Evolutionary conservation across 106 monocot species (phyloP).

Genomic region (Dactylorhiza incarnata): DNA sequence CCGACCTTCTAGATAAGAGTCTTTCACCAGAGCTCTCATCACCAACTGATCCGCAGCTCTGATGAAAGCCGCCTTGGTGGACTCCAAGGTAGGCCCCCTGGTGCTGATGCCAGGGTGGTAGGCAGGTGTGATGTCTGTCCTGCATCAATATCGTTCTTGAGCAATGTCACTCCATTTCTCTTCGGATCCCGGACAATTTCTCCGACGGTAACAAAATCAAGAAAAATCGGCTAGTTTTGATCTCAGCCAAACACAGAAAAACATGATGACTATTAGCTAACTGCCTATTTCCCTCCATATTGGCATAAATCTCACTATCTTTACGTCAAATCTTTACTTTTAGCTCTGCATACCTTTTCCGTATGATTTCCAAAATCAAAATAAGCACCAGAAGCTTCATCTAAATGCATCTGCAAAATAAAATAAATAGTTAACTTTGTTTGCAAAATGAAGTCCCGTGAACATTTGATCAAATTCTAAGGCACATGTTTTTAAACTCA

Average conservation of each 20-base stretch:
- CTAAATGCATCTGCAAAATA: slow-evolving; percentile 71
- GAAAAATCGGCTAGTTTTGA: not conserved
- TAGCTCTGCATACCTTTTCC: slow-evolving; percentile 56
- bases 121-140: too few relatives aligned
- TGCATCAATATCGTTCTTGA: too few relatives aligned
- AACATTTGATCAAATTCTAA: not conserved
- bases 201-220: not conserved
- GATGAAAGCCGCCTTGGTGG: too few relatives aligned
- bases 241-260: not conserved
- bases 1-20: too few relatives aligned
- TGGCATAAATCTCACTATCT: not conserved
- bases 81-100: too few relatives aligned
- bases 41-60: too few relatives aligned
- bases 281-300: not conserved
- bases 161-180: too few relatives aligned
- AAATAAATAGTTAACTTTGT: not conserved
- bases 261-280: not conserved
- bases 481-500: not conserved
- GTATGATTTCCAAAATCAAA: slow-evolving; percentile 93
- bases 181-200: too few relatives aligned
- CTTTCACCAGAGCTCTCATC: too few relatives aligned
- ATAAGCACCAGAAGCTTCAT: slow-evolving; percentile 72
- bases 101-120: too few relatives aligned
- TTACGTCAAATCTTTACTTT: not conserved
- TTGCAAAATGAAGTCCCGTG: not conserved